Evolutionary conservation across 2,329 filamentous ascomycete species (phyloP).

Genomic region (Lachnum nothofagi): DNA sequence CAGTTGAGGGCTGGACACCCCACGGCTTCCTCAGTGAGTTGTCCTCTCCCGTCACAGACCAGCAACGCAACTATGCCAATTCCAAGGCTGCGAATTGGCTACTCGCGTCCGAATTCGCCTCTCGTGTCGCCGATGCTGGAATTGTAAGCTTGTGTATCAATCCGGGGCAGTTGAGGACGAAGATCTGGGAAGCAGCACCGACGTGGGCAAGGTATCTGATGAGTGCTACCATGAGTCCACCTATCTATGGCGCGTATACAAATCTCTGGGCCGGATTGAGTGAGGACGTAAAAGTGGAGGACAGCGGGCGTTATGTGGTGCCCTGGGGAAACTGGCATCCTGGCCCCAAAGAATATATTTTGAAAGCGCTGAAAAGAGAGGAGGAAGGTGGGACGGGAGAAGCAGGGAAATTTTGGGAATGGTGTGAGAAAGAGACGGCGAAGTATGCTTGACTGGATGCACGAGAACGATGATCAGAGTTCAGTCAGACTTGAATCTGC

Average conservation of each 20-base stretch:
- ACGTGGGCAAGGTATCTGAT: constrained; percentile 3
- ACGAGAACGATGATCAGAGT: too few species aligned
- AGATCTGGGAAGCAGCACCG: constrained; percentile 6
- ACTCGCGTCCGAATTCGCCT: constrained; percentile 11
- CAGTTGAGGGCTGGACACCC: constrained; percentile 15
- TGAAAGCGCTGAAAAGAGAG: background rate
- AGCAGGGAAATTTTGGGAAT: constrained; percentile 4
- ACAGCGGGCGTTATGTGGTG: constrained; percentile 20
- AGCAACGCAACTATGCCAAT: constrained; percentile 9
- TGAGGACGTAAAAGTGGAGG: constrained; percentile 10
- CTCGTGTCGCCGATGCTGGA: constrained; percentile 6
- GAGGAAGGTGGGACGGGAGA: constrained; percentile 5
- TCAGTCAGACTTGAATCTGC: too few species aligned
- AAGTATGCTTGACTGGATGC: too few species aligned
- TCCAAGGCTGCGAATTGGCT: constrained; percentile 18
- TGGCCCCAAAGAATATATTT: background rate
- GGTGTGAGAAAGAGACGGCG: too few species aligned
- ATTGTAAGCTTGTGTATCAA: constrained; percentile 17
- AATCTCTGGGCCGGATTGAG: constrained; percentile 21
- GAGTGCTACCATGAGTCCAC: constrained; percentile 12
- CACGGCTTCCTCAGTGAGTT: too few species aligned
- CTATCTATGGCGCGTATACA: constrained; percentile 22
- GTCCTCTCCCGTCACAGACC: too few species aligned
- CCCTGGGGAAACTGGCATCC: constrained; percentile 34
- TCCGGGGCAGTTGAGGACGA: constrained; percentile 19